These are phyloP conservation scores for Trypanosoma avium DNA, from an alignment of 208 protist genomes.

Conservation along the genomic window DNA sequence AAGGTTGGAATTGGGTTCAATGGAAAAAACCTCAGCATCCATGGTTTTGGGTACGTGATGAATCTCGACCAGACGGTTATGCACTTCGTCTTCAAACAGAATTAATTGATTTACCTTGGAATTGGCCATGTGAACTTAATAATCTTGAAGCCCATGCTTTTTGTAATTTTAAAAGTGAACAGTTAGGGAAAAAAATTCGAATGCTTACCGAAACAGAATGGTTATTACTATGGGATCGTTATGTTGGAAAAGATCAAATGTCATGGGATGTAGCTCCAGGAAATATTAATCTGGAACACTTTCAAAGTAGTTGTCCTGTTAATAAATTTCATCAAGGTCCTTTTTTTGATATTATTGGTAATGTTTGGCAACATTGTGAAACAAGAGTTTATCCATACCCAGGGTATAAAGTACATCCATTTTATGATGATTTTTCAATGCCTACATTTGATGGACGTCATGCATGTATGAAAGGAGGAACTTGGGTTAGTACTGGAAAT, in stretches of 20 bases:
- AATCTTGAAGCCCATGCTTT: conserved; percentile 95
- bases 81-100: conserved; percentile 90
- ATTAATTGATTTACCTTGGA: conserved; percentile 93
- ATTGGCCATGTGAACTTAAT: conserved; percentile 96
- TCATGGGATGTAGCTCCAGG: conserved; percentile 74
- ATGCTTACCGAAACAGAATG: conserved; percentile 92
- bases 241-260: conserved; percentile 74
- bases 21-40: conserved; percentile 91
- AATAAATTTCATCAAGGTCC: conserved; percentile 81
- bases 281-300: conserved; percentile 89
- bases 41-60: conserved; percentile 93
- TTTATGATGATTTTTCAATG: conserved; percentile 96
- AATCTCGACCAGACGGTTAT: conserved; percentile 70
- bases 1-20: conserved; percentile 95
- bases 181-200: conserved; percentile 70
- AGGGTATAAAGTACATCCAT: conserved; percentile 91
- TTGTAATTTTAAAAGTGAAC: conserved; percentile 91
- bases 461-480: conserved; percentile 94
- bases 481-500: conserved; percentile 94
- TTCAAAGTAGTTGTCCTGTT: conserved; percentile 81
- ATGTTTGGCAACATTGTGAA: conserved; percentile 95
- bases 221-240: conserved; percentile 83
- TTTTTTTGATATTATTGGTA: conserved; percentile 94
- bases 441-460: conserved; percentile 96
- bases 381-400: conserved; percentile 88